Evolutionary conservation across 495 filamentous ascomycete species (phyloP).

Genomic region (Pyronema domesticum): DNA sequence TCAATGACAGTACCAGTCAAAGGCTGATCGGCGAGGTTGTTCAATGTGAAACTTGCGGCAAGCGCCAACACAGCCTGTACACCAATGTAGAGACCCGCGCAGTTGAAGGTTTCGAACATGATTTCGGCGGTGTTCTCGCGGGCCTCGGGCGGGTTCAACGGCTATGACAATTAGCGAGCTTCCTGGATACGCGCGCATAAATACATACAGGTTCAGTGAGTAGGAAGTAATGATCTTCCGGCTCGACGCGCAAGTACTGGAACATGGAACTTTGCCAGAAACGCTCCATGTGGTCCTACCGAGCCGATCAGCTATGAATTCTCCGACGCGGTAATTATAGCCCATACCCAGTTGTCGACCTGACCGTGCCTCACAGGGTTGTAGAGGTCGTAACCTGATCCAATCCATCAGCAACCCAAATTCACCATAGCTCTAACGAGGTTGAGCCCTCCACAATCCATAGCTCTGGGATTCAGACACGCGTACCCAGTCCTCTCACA

Average conservation of each 20-base stretch:
- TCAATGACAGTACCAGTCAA: slow-evolving; percentile 96
- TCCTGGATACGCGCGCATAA: background rate
- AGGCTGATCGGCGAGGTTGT: slow-evolving; percentile 92
- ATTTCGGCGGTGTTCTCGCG: slow-evolving; percentile 98
- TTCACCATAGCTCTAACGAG: background rate
- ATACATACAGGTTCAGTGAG: slow-evolving; percentile 78
- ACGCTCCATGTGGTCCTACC: slow-evolving; percentile 87
- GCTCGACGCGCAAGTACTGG: slow-evolving; percentile 94
- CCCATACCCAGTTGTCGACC: slow-evolving; percentile 83
- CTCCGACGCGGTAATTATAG: slow-evolving; percentile 7
- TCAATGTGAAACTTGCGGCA: slow-evolving; percentile 94
- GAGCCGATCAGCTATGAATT: slow-evolving; percentile 17
- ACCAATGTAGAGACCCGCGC: slow-evolving; percentile 94
- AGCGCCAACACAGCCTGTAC: slow-evolving; percentile 94
- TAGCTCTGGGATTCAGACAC: background rate
- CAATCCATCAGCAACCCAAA: background rate
- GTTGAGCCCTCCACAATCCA: background rate
- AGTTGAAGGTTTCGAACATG: slow-evolving; percentile 99
- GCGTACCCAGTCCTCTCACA: slow-evolving; percentile 52
- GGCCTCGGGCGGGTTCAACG: slow-evolving; percentile 93
- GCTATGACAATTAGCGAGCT: slow-evolving; percentile 34
- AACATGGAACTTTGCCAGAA: slow-evolving; percentile 99
- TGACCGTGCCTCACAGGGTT: slow-evolving; percentile 96
- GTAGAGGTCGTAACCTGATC: slow-evolving; percentile 76
- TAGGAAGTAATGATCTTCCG: slow-evolving; percentile 95